These are phyloP conservation scores for Beauveria scarabaeidicola DNA, from an alignment of 2,329 filamentous ascomycete species.

Conservation along the genomic window DNA sequence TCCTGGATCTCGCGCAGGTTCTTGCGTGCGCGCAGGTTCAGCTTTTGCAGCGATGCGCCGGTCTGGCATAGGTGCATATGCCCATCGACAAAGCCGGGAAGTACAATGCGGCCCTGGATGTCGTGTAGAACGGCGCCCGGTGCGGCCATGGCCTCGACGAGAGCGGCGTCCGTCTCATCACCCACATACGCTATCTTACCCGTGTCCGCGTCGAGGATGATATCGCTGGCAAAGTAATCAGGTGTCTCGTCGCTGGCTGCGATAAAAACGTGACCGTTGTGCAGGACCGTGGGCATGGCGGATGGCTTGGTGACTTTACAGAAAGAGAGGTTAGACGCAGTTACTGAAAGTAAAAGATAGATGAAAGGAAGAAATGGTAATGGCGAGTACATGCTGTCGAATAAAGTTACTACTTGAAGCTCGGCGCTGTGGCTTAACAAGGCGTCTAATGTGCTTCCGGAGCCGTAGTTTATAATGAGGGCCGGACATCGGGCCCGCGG, in stretches of 20 bases:
- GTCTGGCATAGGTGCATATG: conserved; percentile 43
- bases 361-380: background rate
- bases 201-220: background rate
- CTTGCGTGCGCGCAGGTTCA: conserved; percentile 33
- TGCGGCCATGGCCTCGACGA: background rate
- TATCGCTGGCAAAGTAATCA: conserved; percentile 3
- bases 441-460: background rate
- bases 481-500: background rate
- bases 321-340: background rate
- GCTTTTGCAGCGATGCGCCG: conserved; percentile 38
- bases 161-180: background rate
- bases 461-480: background rate
- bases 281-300: conserved; percentile 6
- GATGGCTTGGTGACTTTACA: background rate
- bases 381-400: background rate
- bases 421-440: background rate
- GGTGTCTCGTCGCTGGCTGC: background rate
- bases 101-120: conserved; percentile 23
- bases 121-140: conserved; percentile 10
- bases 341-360: background rate
- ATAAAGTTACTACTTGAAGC: background rate
- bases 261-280: conserved; percentile 8
- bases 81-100: conserved; percentile 44
- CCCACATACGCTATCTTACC: conserved; percentile 8
- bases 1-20: conserved; percentile 35